Evolutionary conservation across 1,284 basidiomycete species (phyloP), one percentile per base, ranked within the genome.

Genomic region (Taiwanofungus camphoratus): DNA sequence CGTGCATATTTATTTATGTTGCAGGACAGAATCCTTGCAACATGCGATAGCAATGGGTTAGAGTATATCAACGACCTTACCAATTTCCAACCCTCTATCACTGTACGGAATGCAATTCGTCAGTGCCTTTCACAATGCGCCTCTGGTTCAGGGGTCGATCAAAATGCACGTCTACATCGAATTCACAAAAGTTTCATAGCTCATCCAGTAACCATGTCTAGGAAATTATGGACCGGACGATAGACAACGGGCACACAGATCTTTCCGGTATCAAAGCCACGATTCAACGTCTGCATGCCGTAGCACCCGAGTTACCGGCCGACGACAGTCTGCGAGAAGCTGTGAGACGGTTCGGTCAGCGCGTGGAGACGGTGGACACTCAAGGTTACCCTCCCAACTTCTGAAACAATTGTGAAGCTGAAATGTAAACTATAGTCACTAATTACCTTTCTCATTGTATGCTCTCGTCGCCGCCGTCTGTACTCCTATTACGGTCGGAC

Each of bases 21-120:
- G 33, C 39, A 90, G 87, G 79, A 82, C 42, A 77, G 85, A 46
- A 73, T 89, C 20, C 62, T 89, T 2, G 81, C 81, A 5, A 90
- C 87, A 0, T 89, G 87, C 49, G 71, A 79, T 40, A 74, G 64
- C 6, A 65, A 85, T 48, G 56, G 62, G 1, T 58, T 89, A 13
- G 64, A 72, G 41, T 90, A 82, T 58, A 69, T 82, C 29, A 64
- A 66, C 18, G 87, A 90, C 55, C 61, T 64, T 2, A 83, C 84
- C 7, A 90, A 90, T 57, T 78, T 80, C 44, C 79, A 87, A 51
- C 83, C 87, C 2, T 68, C 70, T 6, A 45, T 84, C 18, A 87
- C 87, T 0, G 57, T 79, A 30, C 73, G 87, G 9, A 90, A 90
- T 61, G 73, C 75, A 9, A 68, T 90, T 19, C 79, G 87, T 13